Conservation (phyloP, 1,284 basidiomycete genomes). For the Fomitopsis betulina region DNA sequence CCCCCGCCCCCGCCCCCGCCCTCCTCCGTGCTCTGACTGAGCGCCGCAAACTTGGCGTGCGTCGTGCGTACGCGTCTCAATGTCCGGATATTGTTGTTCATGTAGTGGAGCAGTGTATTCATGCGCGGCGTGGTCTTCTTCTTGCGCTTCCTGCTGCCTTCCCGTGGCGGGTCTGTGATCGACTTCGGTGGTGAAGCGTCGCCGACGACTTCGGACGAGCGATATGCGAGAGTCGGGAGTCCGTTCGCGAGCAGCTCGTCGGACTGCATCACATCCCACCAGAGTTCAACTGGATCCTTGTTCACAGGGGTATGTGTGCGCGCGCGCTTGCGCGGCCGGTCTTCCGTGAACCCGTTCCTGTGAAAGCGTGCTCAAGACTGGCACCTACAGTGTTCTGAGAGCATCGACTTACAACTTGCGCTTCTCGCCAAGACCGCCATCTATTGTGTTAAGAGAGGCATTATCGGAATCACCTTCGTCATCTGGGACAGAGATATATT, state of each 20-base stretch:
- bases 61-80: conserved; percentile 66
- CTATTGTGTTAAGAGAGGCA: conserved; percentile 27
- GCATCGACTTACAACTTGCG: conserved; percentile 50
- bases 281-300: conserved; percentile 48
- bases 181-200: conserved; percentile 12
- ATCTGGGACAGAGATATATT: conserved; percentile 35
- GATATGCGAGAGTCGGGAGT: conserved; percentile 50
- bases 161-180: conserved; percentile 30
- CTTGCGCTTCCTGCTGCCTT: conserved; percentile 30
- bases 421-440: conserved; percentile 50
- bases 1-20: conserved; percentile 24
- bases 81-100: conserved; percentile 72
- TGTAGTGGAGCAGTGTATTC: conserved; percentile 54
- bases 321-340: conserved; percentile 41
- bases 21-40: conserved; percentile 45
- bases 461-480: conserved; percentile 33
- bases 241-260: conserved; percentile 61
- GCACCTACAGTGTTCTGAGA: background rate
- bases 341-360: conserved; percentile 34
- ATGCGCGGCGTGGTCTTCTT: conserved; percentile 22
- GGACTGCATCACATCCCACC: conserved; percentile 70
- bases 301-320: conserved; percentile 24
- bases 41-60: conserved; percentile 61
- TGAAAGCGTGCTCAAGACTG: conserved; percentile 1
- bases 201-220: conserved; percentile 34